A percentile compares a stretch with the other conserved stretches of the same genome.
phyloP scores from a whole-genome alignment of 2,329 filamentous ascomycete genomes.

The Onygenales sp. region DNA sequence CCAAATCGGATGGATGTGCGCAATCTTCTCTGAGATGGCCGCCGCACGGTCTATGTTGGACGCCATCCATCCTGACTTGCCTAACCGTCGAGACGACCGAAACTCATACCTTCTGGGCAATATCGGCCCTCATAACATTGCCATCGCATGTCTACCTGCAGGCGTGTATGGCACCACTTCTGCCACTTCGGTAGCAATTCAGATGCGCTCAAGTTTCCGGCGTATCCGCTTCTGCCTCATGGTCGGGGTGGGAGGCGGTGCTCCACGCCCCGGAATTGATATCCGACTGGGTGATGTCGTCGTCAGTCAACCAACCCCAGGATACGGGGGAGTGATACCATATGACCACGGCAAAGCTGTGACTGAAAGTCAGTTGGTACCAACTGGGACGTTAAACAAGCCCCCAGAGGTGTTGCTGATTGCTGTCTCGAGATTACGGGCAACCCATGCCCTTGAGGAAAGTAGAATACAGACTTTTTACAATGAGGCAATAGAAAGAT shows the following conservation, averaged over 20 bases:
- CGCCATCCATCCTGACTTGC: slow-evolving; percentile 4
- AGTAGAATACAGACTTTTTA: background rate
- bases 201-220: slow-evolving; percentile 10
- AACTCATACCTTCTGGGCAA: slow-evolving; percentile 12
- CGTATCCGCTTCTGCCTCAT: slow-evolving; percentile 10
- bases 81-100: background rate
- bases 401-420: background rate
- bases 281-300: slow-evolving; percentile 15
- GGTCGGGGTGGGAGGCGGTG: slow-evolving; percentile 14
- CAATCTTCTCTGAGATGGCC: slow-evolving; percentile 7
- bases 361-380: slow-evolving; percentile 1
- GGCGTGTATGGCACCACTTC: slow-evolving; percentile 5
- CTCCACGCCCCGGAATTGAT: slow-evolving; percentile 6
- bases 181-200: slow-evolving; percentile 7
- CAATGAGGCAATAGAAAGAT: background rate
- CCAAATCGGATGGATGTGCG: slow-evolving; percentile 7
- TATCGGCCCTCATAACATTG: slow-evolving; percentile 12
- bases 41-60: slow-evolving; percentile 11
- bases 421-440: background rate
- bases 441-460: background rate
- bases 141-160: slow-evolving; percentile 12
- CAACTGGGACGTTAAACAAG: background rate
- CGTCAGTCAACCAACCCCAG: slow-evolving; percentile 6
- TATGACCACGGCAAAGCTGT: slow-evolving; percentile 8
- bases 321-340: slow-evolving; percentile 7